Base-by-base conservation (phyloP, 345 rosid species). In the Linum usitatissimum region DNA sequence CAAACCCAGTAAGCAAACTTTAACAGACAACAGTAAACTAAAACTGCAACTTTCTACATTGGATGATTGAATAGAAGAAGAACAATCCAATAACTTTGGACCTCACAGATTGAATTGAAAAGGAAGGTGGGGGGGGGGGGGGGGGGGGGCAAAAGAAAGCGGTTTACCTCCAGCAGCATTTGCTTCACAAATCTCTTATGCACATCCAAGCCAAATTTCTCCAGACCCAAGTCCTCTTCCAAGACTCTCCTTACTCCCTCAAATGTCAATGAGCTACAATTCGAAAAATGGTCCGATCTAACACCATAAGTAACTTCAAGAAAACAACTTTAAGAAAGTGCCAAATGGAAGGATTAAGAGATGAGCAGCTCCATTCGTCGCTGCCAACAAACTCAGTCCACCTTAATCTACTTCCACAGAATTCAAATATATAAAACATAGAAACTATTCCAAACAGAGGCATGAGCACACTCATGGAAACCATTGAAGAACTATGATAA, bases 221-320 rank as follows among this genome's bases (percentile, higher is more conserved):
- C 85, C 73, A 93, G 68, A 59, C 84, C 86, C 73, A 93, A 63
- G 72, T 86, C 90, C 77, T 84, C 79, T 88, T 93, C 99, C 53
- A 93, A 57, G 66, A 90, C 57, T 69, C 96, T 82, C 66, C 99
- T 79, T 60, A 87, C 94, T 48, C 90, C 90, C 81, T 80, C 94
- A 49, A 90, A 80, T 6, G 88, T 93, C 77, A 90, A 73, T 2
- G 78, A 79, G 64, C 99, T 87, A 45, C 51, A 45, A 45, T 10
- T 45, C 2, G 17, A 10, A 45, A 45, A 23, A 23, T 23, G 13
- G 51, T 45, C 17, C 51, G 4, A 45, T 45, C 14, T 45, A 5
- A 2, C 51, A 15, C 15, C 51, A 45, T 45, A 2, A 45, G 17
- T 13, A 45, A 45, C 13, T 45, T 15, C 51, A 4, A 9, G 51